Conservation (phyloP, 345 rosid species). For the Salix brachista region DNA sequence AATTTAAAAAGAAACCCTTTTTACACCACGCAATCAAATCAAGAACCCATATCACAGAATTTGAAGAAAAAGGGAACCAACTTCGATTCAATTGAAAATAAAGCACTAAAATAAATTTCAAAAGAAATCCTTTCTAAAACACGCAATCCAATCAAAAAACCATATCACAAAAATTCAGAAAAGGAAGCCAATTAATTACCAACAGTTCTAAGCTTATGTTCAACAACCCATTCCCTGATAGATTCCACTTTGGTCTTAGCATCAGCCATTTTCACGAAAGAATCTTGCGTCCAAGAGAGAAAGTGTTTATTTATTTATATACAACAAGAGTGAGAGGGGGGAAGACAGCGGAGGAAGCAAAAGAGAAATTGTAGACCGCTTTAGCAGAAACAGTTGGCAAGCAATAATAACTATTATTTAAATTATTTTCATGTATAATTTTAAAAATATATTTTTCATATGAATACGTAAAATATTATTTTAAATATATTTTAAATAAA, state of each 20-base stretch:
- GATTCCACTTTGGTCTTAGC: slow-evolving; percentile 56
- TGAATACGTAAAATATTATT: no score
- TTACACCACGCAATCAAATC: slow-evolving; percentile 5
- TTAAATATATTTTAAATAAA: no score
- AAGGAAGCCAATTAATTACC: slow-evolving; percentile 39
- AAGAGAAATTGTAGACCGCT: slow-evolving; percentile 7
- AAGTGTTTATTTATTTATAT: neutral
- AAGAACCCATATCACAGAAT: neutral
- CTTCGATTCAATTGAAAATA: neutral
- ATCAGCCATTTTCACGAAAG: slow-evolving; percentile 50
- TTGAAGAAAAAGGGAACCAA: neutral
- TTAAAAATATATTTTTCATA: no score
- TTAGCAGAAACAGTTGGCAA: neutral
- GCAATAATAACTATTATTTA: neutral
- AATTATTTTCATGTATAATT: no score
- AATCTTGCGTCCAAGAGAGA: neutral
- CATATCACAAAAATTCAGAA: neutral
- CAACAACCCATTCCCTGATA: slow-evolving; percentile 66
- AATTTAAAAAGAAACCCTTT: neutral
- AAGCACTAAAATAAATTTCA: neutral
- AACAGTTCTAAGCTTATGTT: slow-evolving; percentile 89
- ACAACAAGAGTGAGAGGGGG: neutral
- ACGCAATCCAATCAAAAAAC: neutral
- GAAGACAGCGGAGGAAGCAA: neutral
- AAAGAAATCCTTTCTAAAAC: neutral